These are phyloP conservation scores for Tranzscheliella williamsii DNA, from an alignment of 1,284 basidiomycete genomes.

Conservation along the genomic window DNA sequence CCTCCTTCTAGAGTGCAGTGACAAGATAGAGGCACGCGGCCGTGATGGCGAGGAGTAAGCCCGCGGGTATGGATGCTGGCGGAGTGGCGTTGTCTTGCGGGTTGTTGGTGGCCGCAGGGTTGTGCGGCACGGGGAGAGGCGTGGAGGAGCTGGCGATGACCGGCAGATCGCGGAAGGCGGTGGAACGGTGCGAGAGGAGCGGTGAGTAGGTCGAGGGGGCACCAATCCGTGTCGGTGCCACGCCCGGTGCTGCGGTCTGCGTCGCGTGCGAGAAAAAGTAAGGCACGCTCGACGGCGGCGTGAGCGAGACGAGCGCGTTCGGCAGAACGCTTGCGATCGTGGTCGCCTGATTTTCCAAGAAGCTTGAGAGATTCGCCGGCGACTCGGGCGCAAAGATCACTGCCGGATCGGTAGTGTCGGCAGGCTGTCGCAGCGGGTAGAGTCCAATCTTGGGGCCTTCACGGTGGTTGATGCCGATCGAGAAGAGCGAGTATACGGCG, in stretches of 20 bases:
- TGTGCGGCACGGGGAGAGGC: conserved; percentile 17
- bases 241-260: conserved; percentile 12
- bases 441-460: conserved; percentile 39
- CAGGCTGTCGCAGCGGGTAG: conserved; percentile 25
- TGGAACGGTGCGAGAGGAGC: conserved; percentile 1
- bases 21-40: no score
- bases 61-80: no score
- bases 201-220: conserved; percentile 8
- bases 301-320: conserved; percentile 73
- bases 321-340: conserved; percentile 74
- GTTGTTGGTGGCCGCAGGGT: conserved; percentile 13
- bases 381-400: conserved; percentile 6
- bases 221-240: conserved; percentile 9
- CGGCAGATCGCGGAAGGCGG: conserved; percentile 6
- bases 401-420: conserved; percentile 61
- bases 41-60: no score
- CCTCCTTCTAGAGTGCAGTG: no score
- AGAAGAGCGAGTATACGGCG: conserved; percentile 80
- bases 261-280: conserved; percentile 71
- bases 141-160: conserved; percentile 17
- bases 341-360: conserved; percentile 69
- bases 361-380: conserved; percentile 64
- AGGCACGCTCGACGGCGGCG: conserved; percentile 69
- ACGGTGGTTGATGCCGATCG: conserved; percentile 52
- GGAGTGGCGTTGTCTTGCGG: neutral